Evolutionary conservation across 2,329 filamentous ascomycete species (phyloP), one percentile per base, ranked within the genome.

Genomic region (Fusarium anguioides): DNA sequence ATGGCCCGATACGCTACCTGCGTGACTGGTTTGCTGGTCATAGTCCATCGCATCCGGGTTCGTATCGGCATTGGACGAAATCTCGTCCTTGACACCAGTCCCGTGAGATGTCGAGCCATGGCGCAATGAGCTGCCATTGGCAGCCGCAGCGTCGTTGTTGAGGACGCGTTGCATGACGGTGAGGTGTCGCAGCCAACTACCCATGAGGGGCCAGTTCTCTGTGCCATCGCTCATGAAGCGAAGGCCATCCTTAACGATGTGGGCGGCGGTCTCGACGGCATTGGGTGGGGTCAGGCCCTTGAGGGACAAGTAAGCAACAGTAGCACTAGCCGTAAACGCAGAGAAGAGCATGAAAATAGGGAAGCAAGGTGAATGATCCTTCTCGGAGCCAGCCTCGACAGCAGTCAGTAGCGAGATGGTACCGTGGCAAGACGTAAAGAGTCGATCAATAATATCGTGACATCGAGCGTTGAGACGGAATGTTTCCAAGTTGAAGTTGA

Each of bases 321-420:
- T 88, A 4, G 86, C 86, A 62, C 86, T 86, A 4, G 86, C 85
- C 0, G 86, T 88, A 64, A 89, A 89, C 48, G 86, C 84, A 0
- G 86, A 85, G 74, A 89, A 89, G 14, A 88, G 79, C 86, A 89
- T 88, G 63, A 87, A 87, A 53, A 89, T 86, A 35, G 86, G 86
- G 76, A 88, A 87, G 75, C 84, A 87, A n/a, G 85, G 79, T n/a
- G 84, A 80, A 23, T 81, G 79, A 52, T 88, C 85, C 77, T 88
- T 88, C 50, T 88, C 86, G 2, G 82, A 79, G 11, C 85, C 85
- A 12, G 80, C 75, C 75, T 88, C 86, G 4, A 89, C 82, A 3
- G 86, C 83, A 6, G 82, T 79, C 20, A 88, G 78, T 53, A 87
- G 81, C 8, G 83, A 81, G 46, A 87, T 84, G 60, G 87, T 86